phyloP scores from a whole-genome alignment of 2,329 filamentous ascomycete genomes.

The Aspergillus sclerotialis region DNA sequence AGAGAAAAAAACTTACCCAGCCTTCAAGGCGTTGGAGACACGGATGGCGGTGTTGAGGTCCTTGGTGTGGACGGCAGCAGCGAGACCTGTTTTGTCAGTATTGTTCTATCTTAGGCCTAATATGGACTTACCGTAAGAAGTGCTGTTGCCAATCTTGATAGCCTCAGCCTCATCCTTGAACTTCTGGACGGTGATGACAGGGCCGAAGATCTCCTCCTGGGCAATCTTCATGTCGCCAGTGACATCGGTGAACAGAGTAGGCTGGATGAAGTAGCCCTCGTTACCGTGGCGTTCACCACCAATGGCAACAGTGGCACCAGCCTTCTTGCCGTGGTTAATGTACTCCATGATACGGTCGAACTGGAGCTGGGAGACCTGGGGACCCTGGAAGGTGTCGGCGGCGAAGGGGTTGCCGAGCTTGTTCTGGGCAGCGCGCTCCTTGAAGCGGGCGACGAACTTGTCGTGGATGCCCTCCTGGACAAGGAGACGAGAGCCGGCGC shows the following conservation, averaged over 20 bases:
- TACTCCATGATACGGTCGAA: slow-evolving; percentile 75
- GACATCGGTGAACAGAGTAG: slow-evolving; percentile 73
- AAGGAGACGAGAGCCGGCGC: slow-evolving; percentile 17
- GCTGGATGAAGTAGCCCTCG: slow-evolving; percentile 83
- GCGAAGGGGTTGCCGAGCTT: slow-evolving; percentile 74
- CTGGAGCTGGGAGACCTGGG: slow-evolving; percentile 74
- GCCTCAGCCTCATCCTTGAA: slow-evolving; percentile 69
- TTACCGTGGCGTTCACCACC: slow-evolving; percentile 64
- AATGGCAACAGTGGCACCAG: slow-evolving; percentile 57
- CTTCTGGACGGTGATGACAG: slow-evolving; percentile 65
- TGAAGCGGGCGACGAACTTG: slow-evolving; percentile 65
- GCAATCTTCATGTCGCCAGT: slow-evolving; percentile 63
- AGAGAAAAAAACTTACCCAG: slow-evolving; percentile 52
- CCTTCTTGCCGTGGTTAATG: slow-evolving; percentile 59
- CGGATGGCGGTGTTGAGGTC: slow-evolving; percentile 74
- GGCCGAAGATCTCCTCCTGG: slow-evolving; percentile 74
- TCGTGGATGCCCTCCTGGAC: slow-evolving; percentile 20
- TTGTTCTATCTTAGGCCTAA: neutral
- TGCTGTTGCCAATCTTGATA: slow-evolving; percentile 63
- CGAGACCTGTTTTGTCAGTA: slow-evolving; percentile 41
- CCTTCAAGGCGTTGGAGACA: slow-evolving; percentile 62
- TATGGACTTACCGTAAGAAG: slow-evolving; percentile 53
- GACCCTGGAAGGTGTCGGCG: slow-evolving; percentile 73
- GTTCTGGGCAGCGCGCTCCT: slow-evolving; percentile 65
- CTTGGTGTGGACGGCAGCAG: slow-evolving; percentile 68